Evolutionary conservation across 83 land plant genomes (phyloP).

Genomic region (Thuja plicata): DNA sequence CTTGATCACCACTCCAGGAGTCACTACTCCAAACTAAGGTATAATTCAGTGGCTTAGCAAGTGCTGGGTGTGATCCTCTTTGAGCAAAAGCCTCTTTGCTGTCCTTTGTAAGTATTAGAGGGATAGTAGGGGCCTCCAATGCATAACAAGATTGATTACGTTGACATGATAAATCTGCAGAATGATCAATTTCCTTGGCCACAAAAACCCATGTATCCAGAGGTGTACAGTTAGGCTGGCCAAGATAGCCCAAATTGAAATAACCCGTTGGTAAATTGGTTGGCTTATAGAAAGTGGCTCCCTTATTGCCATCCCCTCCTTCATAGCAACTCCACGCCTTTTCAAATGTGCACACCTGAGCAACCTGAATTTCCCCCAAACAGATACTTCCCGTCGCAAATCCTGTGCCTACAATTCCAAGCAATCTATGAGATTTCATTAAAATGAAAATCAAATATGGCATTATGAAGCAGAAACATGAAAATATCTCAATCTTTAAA

Average conservation of each 20-base stretch:
- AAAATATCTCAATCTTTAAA: background rate
- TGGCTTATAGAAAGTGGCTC: conserved; percentile 73
- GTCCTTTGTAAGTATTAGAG: background rate
- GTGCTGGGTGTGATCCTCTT: conserved; percentile 16
- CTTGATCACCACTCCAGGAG: conserved; percentile 40
- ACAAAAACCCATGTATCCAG: conserved; percentile 58
- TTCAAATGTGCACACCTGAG: conserved; percentile 56
- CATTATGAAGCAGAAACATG: background rate
- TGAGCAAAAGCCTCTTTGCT: background rate
- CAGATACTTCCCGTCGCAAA: conserved; percentile 66
- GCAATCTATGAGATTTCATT: background rate
- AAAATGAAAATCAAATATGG: background rate
- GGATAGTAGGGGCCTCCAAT: background rate
- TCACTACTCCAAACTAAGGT: conserved; percentile 73
- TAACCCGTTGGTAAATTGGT: conserved; percentile 59
- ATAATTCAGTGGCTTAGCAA: conserved; percentile 56
- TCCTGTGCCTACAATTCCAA: conserved; percentile 41
- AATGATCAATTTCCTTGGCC: conserved; percentile 34
- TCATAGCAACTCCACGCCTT: conserved; percentile 59
- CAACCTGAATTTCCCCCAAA: conserved; percentile 61
- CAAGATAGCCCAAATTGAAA: conserved; percentile 46
- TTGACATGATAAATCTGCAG: conserved; percentile 11
- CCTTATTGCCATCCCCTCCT: conserved; percentile 56
- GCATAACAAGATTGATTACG: background rate
- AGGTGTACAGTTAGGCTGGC: conserved; percentile 56